These are phyloP conservation scores for Geotrichum fermentans DNA, from an alignment of 1,139 yeast genomes.

Conservation along the genomic window DNA sequence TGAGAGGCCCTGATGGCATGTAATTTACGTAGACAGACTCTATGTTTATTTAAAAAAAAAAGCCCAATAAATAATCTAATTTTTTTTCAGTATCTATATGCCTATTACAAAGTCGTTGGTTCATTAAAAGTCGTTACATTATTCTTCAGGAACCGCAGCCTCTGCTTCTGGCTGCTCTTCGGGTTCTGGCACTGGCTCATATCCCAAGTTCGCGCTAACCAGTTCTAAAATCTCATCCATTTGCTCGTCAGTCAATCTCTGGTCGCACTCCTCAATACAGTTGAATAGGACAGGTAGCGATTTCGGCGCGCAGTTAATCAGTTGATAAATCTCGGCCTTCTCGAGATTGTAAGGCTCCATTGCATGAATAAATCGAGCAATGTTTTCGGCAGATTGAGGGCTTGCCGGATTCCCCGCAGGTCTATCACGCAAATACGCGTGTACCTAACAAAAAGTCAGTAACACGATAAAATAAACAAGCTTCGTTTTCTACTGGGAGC, in stretches of 20 bases:
- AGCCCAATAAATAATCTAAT: too few relatives aligned
- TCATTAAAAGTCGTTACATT: neutral
- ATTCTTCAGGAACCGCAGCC: neutral
- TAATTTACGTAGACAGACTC: slow-evolving; percentile 5
- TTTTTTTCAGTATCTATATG: too few relatives aligned
- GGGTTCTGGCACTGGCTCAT: slow-evolving; percentile 18
- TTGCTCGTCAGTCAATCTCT: slow-evolving; percentile 62
- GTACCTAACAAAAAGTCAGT: slow-evolving; percentile 30
- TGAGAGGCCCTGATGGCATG: slow-evolving; percentile 27
- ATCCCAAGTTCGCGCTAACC: slow-evolving; percentile 44
- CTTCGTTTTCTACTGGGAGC: too few relatives aligned
- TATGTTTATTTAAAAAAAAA: slow-evolving; percentile 11
- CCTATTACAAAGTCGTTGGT: neutral
- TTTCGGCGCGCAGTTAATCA: slow-evolving; percentile 73
- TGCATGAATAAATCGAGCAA: slow-evolving; percentile 44
- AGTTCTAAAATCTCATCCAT: slow-evolving; percentile 52
- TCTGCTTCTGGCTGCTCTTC: slow-evolving; percentile 14
- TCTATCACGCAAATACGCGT: slow-evolving; percentile 46
- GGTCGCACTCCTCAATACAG: slow-evolving; percentile 87
- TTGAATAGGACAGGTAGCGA: slow-evolving; percentile 74
- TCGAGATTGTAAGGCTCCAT: slow-evolving; percentile 60
- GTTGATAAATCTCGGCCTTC: slow-evolving; percentile 79
- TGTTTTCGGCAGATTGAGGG: slow-evolving; percentile 45
- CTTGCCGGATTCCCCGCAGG: slow-evolving; percentile 40
- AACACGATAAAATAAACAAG: slow-evolving; percentile 37